A percentile compares a stretch with the other conserved stretches of the same genome.
Evolutionary conservation across 192 early-diverging fungal genomes (phyloP).

Genomic region (Mortierella alpina): DNA sequence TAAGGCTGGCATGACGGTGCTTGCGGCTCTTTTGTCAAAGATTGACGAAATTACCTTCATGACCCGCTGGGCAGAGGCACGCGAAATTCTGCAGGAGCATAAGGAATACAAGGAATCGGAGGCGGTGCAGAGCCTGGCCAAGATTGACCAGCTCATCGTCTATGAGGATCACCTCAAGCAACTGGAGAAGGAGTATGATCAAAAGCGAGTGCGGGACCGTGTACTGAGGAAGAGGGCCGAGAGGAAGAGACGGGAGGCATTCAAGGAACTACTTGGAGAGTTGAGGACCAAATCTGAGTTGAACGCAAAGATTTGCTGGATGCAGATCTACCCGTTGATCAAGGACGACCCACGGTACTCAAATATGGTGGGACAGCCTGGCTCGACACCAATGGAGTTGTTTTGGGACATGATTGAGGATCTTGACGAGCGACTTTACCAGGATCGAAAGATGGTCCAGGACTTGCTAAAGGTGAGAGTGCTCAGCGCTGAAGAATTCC

Average conservation of each 20-base stretch:
- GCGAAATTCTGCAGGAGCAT: slow-evolving; percentile 59
- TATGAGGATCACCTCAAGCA: slow-evolving; percentile 84
- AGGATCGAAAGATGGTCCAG: slow-evolving; percentile 73
- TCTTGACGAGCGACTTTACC: slow-evolving; percentile 79
- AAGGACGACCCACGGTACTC: slow-evolving; percentile 75
- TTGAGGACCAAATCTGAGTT: slow-evolving; percentile 65
- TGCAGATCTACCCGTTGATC: slow-evolving; percentile 81
- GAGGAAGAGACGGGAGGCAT: slow-evolving; percentile 78
- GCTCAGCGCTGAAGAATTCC: not conserved
- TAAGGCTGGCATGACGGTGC: slow-evolving; percentile 70
- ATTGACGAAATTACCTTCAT: slow-evolving; percentile 66
- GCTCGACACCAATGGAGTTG: slow-evolving; percentile 89
- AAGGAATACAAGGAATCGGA: slow-evolving; percentile 62
- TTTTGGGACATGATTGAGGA: slow-evolving; percentile 93
- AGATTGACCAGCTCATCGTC: slow-evolving; percentile 82
- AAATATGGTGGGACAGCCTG: slow-evolving; percentile 81
- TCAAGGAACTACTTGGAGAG: slow-evolving; percentile 76
- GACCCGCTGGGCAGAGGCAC: slow-evolving; percentile 68
- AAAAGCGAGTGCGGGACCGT: slow-evolving; percentile 55
- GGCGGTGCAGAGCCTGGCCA: slow-evolving; percentile 75
- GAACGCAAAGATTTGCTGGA: slow-evolving; percentile 85
- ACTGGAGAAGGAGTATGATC: slow-evolving; percentile 69
- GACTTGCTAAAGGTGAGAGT: slow-evolving; percentile 68
- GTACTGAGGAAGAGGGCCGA: slow-evolving; percentile 67
- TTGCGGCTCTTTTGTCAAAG: slow-evolving; percentile 65